Percentiles rank a stretch among this genome's conserved stretches.
These are phyloP conservation scores for Hericium coralloides DNA, from an alignment of 768 basidiomycete species.

Conservation along the genomic window DNA sequence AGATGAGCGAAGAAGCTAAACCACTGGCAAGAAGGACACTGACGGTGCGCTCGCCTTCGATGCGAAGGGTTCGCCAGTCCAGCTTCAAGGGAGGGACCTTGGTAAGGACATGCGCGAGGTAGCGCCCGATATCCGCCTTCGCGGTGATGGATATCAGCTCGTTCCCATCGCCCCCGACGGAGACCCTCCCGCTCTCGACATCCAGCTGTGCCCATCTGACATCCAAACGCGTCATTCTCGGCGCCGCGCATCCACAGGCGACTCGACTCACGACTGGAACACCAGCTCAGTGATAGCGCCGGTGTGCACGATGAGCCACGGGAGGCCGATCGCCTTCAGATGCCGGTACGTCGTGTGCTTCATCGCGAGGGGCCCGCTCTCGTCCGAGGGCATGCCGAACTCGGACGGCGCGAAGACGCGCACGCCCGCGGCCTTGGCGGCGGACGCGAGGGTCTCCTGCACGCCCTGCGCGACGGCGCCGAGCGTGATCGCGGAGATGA, in stretches of 20 bases:
- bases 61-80: neutral
- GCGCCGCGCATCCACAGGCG: neutral
- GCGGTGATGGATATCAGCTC: neutral
- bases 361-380: neutral
- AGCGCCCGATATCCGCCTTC: neutral
- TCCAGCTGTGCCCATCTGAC: neutral
- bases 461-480: neutral
- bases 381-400: neutral
- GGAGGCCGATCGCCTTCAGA: neutral
- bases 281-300: neutral
- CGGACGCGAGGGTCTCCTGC: neutral
- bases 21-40: neutral
- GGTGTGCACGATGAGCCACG: neutral
- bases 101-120: neutral
- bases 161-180: conserved; percentile 2
- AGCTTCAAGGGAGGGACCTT: neutral
- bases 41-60: neutral
- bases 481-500: neutral
- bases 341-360: neutral
- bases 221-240: neutral
- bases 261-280: neutral
- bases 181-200: neutral
- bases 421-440: conserved; percentile 2
- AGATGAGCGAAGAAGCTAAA: neutral
- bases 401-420: conserved; percentile 1